A percentile compares a stretch with the other conserved stretches of the same genome.
Conservation (phyloP, 1,284 basidiomycete genomes). For the Cystobasidium pallidum region DNA sequence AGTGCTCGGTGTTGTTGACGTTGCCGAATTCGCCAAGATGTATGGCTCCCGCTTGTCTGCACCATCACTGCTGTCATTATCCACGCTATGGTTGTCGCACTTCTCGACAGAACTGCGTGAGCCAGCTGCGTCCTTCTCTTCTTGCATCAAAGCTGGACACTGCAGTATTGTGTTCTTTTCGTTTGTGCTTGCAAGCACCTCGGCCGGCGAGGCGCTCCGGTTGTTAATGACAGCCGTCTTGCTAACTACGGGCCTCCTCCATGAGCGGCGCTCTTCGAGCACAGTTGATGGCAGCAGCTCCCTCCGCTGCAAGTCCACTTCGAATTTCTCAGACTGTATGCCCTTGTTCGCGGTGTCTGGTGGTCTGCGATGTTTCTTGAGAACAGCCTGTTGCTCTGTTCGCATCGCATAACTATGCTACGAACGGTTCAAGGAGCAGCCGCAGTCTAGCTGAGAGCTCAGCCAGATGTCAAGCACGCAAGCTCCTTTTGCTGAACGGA, state of each 20-base stretch:
- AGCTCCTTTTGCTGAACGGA: too few species aligned
- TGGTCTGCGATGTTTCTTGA: conserved; percentile 7
- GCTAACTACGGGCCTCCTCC: conserved; percentile 6
- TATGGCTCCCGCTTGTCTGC: background rate
- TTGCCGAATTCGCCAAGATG: background rate
- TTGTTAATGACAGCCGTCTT: conserved; percentile 6
- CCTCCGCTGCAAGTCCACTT: background rate
- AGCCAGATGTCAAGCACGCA: too few species aligned
- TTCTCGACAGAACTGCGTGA: background rate
- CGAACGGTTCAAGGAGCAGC: background rate
- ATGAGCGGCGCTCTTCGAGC: background rate
- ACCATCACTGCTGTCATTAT: background rate
- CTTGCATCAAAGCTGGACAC: background rate
- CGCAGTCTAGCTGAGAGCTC: background rate
- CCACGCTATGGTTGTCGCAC: background rate
- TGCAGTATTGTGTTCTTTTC: background rate
- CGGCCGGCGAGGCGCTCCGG: background rate
- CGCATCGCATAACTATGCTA: background rate
- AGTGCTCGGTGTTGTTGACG: background rate
- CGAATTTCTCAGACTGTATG: background rate
- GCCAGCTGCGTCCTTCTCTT: background rate
- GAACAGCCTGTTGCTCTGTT: conserved; percentile 1
- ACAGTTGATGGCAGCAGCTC: background rate
- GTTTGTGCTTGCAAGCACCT: too few species aligned
- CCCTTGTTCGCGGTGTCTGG: background rate